These are phyloP conservation scores for Endotrypanum monterogeii DNA, from an alignment of 208 protist species.

Conservation along the genomic window DNA sequence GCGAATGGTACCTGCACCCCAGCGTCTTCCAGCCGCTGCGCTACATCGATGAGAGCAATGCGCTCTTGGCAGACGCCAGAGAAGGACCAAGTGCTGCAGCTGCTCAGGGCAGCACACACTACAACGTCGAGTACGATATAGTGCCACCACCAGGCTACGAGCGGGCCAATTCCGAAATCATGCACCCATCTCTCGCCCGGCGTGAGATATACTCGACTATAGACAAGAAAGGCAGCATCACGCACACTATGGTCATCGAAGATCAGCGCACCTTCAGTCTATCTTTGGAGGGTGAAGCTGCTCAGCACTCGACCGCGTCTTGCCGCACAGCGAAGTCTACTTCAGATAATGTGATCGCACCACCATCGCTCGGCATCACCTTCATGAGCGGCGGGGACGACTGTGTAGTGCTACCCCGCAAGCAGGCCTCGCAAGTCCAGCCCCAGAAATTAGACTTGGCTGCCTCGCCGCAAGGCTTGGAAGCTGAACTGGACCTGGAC, in stretches of 20 bases:
- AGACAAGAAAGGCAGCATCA: slow-evolving; percentile 28
- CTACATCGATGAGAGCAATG: slow-evolving; percentile 25
- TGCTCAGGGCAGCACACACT: slow-evolving; percentile 3
- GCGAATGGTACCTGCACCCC: slow-evolving; percentile 72
- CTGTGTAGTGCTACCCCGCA: slow-evolving; percentile 17
- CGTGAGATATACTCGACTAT: slow-evolving; percentile 13
- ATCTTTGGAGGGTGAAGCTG: slow-evolving; percentile 10
- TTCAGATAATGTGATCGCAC: neutral
- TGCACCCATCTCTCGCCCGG: slow-evolving; percentile 10
- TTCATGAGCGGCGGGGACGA: slow-evolving; percentile 10
- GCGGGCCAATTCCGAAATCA: neutral
- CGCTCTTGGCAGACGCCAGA: neutral
- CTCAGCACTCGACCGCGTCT: slow-evolving; percentile 9
- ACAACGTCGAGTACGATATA: slow-evolving; percentile 17
- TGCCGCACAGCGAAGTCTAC: neutral
- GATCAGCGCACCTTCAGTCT: slow-evolving; percentile 15
- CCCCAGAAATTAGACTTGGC: neutral
- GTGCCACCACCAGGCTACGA: slow-evolving; percentile 23
- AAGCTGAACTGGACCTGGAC: slow-evolving; percentile 9
- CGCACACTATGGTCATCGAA: slow-evolving; percentile 27
- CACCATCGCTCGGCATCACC: slow-evolving; percentile 8
- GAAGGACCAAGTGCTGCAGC: neutral
- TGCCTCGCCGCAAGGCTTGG: slow-evolving; percentile 14
- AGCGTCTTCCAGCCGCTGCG: slow-evolving; percentile 60
- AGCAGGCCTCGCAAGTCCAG: slow-evolving; percentile 7